phyloP scores from a whole-genome alignment of 352 stramenopile genomes.

The Pelagophyceae sp. region DNA sequence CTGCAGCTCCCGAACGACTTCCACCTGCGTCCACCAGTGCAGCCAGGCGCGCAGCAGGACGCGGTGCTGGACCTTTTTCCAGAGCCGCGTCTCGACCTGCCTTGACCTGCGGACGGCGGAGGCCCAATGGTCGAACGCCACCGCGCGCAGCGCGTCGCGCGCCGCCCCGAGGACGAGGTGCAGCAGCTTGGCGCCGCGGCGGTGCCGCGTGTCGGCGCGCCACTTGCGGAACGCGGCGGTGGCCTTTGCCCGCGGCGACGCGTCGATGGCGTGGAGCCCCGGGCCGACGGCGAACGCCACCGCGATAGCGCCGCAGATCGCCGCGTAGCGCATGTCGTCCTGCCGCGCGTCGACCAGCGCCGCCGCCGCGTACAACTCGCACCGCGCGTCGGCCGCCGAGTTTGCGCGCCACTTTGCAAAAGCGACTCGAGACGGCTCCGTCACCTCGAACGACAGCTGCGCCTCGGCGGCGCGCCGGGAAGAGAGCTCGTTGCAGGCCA shows the following conservation, averaged over 20 bases:
- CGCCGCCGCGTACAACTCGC: neutral
- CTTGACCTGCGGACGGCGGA: neutral
- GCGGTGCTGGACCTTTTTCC: neutral
- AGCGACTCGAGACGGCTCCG: neutral
- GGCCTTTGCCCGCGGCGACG: too few relatives aligned
- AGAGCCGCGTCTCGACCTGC: neutral
- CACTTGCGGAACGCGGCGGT: neutral
- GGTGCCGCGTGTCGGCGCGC: neutral
- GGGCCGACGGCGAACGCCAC: neutral
- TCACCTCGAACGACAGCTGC: neutral
- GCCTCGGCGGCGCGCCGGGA: neutral
- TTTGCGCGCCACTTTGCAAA: neutral
- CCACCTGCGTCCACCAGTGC: slow-evolving; percentile 14
- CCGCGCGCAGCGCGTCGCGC: neutral
- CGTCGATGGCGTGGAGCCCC: too few relatives aligned
- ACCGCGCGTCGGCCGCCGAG: neutral
- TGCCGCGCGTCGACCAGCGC: neutral
- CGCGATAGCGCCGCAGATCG: neutral
- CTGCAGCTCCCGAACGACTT: slow-evolving; percentile 14
- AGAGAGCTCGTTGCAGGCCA: neutral
- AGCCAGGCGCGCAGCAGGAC: neutral
- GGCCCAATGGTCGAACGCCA: neutral
- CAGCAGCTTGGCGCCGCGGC: neutral
- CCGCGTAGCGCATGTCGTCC: neutral
- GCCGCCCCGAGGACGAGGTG: neutral